phyloP scores from a whole-genome alignment of 2,329 filamentous ascomycete species.

The Tolypocladium inflatum region DNA sequence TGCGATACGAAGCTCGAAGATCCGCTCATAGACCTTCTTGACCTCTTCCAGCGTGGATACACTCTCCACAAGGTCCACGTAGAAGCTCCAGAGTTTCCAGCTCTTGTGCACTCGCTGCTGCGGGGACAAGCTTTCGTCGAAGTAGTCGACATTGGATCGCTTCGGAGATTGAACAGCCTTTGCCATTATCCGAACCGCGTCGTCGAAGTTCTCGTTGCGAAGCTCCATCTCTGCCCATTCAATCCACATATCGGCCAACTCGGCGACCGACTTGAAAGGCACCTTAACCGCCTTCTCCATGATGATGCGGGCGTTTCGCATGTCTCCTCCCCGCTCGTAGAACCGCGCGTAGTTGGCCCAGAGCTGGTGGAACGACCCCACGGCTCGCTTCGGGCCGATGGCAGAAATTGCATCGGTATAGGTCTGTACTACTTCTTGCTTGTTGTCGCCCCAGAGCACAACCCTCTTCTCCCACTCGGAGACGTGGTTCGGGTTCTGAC shows the following conservation, averaged over 20 bases:
- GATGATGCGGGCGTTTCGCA: constrained; percentile 79
- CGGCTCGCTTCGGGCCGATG: constrained; percentile 87
- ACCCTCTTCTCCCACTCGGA: constrained; percentile 96
- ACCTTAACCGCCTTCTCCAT: constrained; percentile 98
- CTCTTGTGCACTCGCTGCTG: constrained; percentile 98
- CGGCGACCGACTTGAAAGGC: constrained; percentile 93
- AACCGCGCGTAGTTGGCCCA: constrained; percentile 98
- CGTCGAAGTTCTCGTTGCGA: constrained; percentile 90
- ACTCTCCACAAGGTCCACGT: constrained; percentile 94
- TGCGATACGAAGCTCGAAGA: constrained; percentile 95
- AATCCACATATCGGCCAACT: constrained; percentile 97
- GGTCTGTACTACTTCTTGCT: constrained; percentile 81
- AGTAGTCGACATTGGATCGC: constrained; percentile 96
- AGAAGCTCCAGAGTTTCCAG: constrained; percentile 99
- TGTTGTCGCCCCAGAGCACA: constrained; percentile 91
- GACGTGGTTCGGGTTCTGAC: constrained; percentile 95
- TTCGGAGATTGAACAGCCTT: constrained; percentile 97
- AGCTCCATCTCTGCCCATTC: constrained; percentile 99
- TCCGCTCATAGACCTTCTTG: constrained; percentile 88
- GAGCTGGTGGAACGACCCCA: constrained; percentile 86
- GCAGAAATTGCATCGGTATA: constrained; percentile 91
- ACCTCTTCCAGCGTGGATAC: constrained; percentile 87
- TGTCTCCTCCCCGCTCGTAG: constrained; percentile 80
- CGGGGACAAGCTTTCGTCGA: constrained; percentile 86
- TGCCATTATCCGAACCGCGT: constrained; percentile 89